Conservation (phyloP, 2,329 filamentous ascomycete genomes). For the Fusarium denticulatum region DNA sequence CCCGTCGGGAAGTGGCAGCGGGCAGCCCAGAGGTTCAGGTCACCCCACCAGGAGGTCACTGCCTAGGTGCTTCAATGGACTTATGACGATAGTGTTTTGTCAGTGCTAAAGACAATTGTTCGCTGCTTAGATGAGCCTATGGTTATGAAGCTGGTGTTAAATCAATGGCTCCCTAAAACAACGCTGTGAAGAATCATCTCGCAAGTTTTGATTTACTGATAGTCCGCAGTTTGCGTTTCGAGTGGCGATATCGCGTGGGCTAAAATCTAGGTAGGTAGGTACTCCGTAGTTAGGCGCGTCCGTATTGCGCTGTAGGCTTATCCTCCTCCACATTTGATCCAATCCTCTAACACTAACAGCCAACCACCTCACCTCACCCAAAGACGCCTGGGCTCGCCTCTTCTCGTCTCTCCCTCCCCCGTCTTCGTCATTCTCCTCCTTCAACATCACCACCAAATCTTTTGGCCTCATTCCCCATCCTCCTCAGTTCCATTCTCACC, state of each 20-base stretch:
- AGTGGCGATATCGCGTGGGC: slow-evolving; percentile 38
- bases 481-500: slow-evolving; percentile 12
- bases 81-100: neutral
- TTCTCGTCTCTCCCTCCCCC: slow-evolving; percentile 23
- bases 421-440: slow-evolving; percentile 26
- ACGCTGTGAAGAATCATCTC: neutral
- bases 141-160: neutral
- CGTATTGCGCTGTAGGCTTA: neutral
- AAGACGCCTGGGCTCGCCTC: slow-evolving; percentile 9
- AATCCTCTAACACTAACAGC: neutral
- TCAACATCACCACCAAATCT: slow-evolving; percentile 9
- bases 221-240: neutral
- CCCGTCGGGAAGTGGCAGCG: neutral
- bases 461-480: slow-evolving; percentile 13
- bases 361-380: slow-evolving; percentile 13
- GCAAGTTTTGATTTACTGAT: neutral
- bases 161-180: neutral
- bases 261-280: slow-evolving; percentile 7
- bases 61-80: neutral
- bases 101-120: neutral
- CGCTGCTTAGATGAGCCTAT: neutral
- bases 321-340: slow-evolving; percentile 35
- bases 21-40: neutral
- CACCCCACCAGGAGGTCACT: slow-evolving; percentile 12
- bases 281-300: neutral